Base-by-base conservation (phyloP, 306 rosid species). In the Sechiopsis laciniata region DNA sequence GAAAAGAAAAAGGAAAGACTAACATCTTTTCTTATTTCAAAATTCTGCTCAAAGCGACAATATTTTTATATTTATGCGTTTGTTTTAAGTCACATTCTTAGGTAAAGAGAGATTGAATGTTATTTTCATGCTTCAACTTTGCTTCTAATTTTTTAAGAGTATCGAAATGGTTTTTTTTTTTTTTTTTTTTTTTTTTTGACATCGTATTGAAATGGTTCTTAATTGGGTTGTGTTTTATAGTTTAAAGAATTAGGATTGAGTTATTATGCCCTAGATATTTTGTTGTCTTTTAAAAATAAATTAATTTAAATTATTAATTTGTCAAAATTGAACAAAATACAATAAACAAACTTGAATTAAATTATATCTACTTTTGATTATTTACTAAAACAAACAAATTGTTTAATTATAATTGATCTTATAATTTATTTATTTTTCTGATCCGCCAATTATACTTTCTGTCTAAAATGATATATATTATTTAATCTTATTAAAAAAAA, bases 111-210 rank as follows among this genome's bases (percentile, higher is more conserved):
- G 68, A 62, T 62, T 7, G 19, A 32, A 32, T 32, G 50, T 29
- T 32, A 62, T 62, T 62, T 62, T 62, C 69, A 32, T 59, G 19
- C 65, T 59, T 59, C 9, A 59, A 14, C n/a, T 59, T 59, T 59
- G 17, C 65, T 59, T 15, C 22, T 16, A 32, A 61, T 7, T 26
- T 61, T 61, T 26, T 4, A 29, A 61, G 20, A 26, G 5, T 26
- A 26, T 26, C 29, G 29, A 26, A 26, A 26, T 26, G 1, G 29
- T 1, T 26, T 26, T 26, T 26, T 26, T 26, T 26, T 26, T 26
- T 26, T 37, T 37, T 37, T 37, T 37, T 37, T 37, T 37, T 2
- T 37, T 37, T 37, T 37, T 37, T 37, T 2, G 2, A 37, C 42
- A 26, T 26, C 29, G 2, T 15, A 2, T 62, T 62, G 1, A 62